Evolutionary conservation across 2,329 filamentous ascomycete genomes (phyloP).

Genomic region (Exophiala lecanii-corni): DNA sequence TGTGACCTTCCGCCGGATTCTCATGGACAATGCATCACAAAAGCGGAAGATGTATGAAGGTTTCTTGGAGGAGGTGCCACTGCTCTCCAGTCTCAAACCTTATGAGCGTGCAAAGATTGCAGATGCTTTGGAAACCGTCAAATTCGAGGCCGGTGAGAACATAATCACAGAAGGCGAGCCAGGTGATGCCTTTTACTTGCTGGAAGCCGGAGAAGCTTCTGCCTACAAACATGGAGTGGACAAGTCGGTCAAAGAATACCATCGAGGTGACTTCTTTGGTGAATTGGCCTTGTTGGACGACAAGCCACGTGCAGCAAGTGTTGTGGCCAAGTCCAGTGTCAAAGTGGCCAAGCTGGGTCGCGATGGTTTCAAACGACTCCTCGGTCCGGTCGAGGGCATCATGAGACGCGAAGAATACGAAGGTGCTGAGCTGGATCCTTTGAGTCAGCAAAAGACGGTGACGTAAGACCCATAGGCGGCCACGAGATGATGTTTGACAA

Average conservation of each 20-base stretch:
- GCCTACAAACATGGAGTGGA: constrained; percentile 73
- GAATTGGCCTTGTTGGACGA: constrained; percentile 92
- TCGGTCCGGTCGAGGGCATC: constrained; percentile 90
- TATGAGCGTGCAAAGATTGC: constrained; percentile 98
- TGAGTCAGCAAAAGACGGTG: constrained; percentile 34
- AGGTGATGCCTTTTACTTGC: constrained; percentile 84
- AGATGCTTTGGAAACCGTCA: constrained; percentile 87
- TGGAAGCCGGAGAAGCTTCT: constrained; percentile 82
- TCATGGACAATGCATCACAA: constrained; percentile 97
- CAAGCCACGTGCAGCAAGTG: constrained; percentile 83
- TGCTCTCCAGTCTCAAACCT: constrained; percentile 74
- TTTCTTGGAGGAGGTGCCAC: constrained; percentile 88
- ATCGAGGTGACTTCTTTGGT: constrained; percentile 94
- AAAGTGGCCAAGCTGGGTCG: constrained; percentile 92
- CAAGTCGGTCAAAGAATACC: constrained; percentile 71
- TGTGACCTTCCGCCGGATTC: constrained; percentile 91
- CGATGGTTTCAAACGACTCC: constrained; percentile 85
- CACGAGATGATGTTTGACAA: too few species aligned
- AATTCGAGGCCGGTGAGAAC: constrained; percentile 70
- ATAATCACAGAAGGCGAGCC: constrained; percentile 92
- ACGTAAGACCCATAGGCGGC: too few species aligned
- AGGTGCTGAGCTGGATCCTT: constrained; percentile 27
- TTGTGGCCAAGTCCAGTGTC: constrained; percentile 77
- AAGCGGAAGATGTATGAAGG: constrained; percentile 94
- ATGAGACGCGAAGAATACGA: constrained; percentile 65